These are phyloP conservation scores for Penicillium sp. DNA, from an alignment of 2,329 filamentous ascomycete species.

Conservation along the genomic window DNA sequence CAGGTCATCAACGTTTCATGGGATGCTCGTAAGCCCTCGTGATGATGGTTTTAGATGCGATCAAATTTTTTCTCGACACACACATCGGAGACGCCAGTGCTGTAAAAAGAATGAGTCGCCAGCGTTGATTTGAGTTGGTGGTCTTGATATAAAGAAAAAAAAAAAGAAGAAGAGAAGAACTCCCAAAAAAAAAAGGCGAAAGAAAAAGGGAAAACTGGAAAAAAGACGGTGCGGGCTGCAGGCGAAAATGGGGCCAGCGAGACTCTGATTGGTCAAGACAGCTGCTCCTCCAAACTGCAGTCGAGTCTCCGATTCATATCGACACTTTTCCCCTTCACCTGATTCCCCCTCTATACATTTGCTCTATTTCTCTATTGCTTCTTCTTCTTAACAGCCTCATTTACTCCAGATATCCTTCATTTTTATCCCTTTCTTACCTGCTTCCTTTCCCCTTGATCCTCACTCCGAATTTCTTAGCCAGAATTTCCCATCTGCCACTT, in stretches of 20 bases:
- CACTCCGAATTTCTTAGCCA: not conserved
- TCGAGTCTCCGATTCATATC: slow-evolving; percentile 26
- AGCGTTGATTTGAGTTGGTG: slow-evolving; percentile 68
- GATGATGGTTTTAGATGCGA: slow-evolving; percentile 75
- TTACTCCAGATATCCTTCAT: not conserved
- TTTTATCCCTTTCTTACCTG: not conserved
- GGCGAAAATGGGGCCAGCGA: slow-evolving; percentile 12
- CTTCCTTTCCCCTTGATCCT: not conserved
- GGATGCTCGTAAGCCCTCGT: slow-evolving; percentile 47
- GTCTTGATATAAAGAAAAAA: slow-evolving; percentile 47
- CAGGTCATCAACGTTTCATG: slow-evolving; percentile 43
- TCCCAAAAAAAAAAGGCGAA: slow-evolving; percentile 5
- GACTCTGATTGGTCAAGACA: slow-evolving; percentile 23
- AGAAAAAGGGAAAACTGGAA: slow-evolving; percentile 18
- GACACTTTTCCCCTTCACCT: slow-evolving; percentile 14
- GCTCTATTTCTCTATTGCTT: slow-evolving; percentile 8
- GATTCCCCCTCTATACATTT: slow-evolving; percentile 2
- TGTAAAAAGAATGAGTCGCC: slow-evolving; percentile 48
- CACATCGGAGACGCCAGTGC: slow-evolving; percentile 63
- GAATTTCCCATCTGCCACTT: slow-evolving; percentile 1
- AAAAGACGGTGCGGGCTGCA: slow-evolving; percentile 28
- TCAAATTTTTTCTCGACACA: slow-evolving; percentile 58
- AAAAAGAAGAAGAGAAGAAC: slow-evolving; percentile 29
- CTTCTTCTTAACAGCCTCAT: not conserved
- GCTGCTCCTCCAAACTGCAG: slow-evolving; percentile 11